Conservation (phyloP, 306 rosid genomes). For the Coriaria nepalensis region DNA sequence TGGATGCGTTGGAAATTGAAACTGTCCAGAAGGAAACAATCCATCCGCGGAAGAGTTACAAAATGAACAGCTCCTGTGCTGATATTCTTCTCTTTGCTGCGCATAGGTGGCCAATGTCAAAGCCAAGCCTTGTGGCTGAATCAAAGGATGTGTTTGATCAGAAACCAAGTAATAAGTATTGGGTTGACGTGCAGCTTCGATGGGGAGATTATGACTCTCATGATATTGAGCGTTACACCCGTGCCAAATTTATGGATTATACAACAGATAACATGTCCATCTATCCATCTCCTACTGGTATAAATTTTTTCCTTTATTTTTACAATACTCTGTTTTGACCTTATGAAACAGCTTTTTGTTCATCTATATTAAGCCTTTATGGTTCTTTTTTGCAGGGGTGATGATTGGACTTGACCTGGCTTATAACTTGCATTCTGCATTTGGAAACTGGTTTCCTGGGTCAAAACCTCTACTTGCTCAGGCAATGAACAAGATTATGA, state of each 20-base stretch:
- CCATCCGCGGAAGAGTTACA: slow-evolving; percentile 97
- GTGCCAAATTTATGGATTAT: slow-evolving; percentile 98
- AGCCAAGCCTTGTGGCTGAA: slow-evolving; percentile 98
- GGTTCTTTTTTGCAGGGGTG: slow-evolving; percentile 47
- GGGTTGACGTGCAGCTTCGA: slow-evolving; percentile 95
- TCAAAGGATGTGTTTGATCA: slow-evolving; percentile 98
- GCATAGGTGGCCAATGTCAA: slow-evolving; percentile 99
- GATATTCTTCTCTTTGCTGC: slow-evolving; percentile 97
- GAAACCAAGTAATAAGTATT: slow-evolving; percentile 94
- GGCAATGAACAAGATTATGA: slow-evolving; percentile 99
- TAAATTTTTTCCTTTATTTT: slow-evolving; percentile 1
- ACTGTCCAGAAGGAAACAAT: slow-evolving; percentile 98
- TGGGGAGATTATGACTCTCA: slow-evolving; percentile 99
- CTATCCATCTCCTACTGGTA: slow-evolving; percentile 97
- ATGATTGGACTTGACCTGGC: slow-evolving; percentile 98
- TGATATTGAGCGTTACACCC: slow-evolving; percentile 93
- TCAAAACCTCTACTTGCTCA: slow-evolving; percentile 93
- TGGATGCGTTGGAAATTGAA: slow-evolving; percentile 97
- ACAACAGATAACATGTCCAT: slow-evolving; percentile 98
- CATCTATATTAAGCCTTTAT: not conserved
- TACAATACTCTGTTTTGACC: not conserved
- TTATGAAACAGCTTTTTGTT: not conserved
- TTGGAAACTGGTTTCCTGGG: slow-evolving; percentile 99
- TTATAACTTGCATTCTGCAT: slow-evolving; percentile 93
- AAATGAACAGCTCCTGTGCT: slow-evolving; percentile 99